A percentile compares a stretch with the other conserved stretches of the same genome.
These are phyloP conservation scores for Candida insectalens DNA, from an alignment of 805 yeast genomes.

Conservation along the genomic window DNA sequence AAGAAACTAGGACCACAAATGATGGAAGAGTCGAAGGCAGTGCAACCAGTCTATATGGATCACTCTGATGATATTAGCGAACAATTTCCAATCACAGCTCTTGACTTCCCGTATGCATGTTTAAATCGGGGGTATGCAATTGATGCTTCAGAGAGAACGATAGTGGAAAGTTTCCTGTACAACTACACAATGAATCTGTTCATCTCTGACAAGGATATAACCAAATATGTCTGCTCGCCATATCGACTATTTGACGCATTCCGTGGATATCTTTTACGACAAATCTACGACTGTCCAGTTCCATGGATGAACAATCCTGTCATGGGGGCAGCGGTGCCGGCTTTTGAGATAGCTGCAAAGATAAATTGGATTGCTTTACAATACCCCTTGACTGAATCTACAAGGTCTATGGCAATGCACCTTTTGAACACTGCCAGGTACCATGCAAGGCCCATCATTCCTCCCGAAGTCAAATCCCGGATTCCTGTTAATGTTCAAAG, in stretches of 20 bases:
- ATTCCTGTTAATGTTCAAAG: slow-evolving; percentile 11
- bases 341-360: slow-evolving; percentile 29
- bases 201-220: slow-evolving; percentile 20
- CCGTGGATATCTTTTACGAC: slow-evolving; percentile 22
- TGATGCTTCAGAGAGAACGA: slow-evolving; percentile 27
- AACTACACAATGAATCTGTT: slow-evolving; percentile 30
- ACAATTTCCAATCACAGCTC: no score
- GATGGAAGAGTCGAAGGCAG: background rate
- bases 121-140: no score
- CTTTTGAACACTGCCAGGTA: slow-evolving; percentile 8
- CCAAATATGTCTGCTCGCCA: slow-evolving; percentile 29
- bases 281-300: slow-evolving; percentile 23
- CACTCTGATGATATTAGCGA: no score
- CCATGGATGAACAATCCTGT: slow-evolving; percentile 35
- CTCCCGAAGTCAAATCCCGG: slow-evolving; percentile 5
- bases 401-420: slow-evolving; percentile 1
- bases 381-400: slow-evolving; percentile 6
- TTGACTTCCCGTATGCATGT: no score
- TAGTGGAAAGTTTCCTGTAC: slow-evolving; percentile 35
- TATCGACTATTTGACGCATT: slow-evolving; percentile 26
- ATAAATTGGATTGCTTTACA: slow-evolving; percentile 24
- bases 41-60: background rate
- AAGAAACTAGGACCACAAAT: slow-evolving; percentile 1
- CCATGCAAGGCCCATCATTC: slow-evolving; percentile 9
- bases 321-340: slow-evolving; percentile 28